These are phyloP conservation scores for Cladosporium sp. DNA, from an alignment of 2,329 filamentous ascomycete genomes.

Conservation along the genomic window DNA sequence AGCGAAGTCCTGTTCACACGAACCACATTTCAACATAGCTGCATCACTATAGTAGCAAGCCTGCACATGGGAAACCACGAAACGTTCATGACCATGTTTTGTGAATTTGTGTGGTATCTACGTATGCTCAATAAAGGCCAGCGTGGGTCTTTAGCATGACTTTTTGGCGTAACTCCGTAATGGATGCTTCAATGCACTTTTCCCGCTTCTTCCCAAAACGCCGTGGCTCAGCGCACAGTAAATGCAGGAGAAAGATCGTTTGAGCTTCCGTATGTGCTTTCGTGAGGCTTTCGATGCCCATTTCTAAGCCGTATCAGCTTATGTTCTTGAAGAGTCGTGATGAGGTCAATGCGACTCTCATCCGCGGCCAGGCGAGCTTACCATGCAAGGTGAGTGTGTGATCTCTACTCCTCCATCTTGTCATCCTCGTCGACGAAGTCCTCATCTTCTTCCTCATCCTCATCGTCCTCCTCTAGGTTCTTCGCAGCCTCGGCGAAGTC, in stretches of 20 bases:
- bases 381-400: not conserved
- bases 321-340: too few relatives aligned
- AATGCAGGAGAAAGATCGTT: conserved; percentile 8
- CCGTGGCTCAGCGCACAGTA: conserved; percentile 8
- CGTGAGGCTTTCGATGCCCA: not conserved
- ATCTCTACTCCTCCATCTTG: conserved; percentile 60
- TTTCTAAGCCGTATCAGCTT: not conserved
- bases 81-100: not conserved
- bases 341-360: not conserved
- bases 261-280: conserved; percentile 6
- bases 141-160: not conserved
- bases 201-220: conserved; percentile 9
- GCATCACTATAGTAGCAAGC: too few relatives aligned
- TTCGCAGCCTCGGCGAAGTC: conserved; percentile 88
- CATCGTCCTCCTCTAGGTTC: conserved; percentile 69
- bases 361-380: not conserved
- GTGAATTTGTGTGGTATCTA: conserved; percentile 6
- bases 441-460: conserved; percentile 76
- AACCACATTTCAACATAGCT: too few relatives aligned
- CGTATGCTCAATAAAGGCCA: conserved; percentile 5
- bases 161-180: conserved; percentile 11
- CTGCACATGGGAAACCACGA: too few relatives aligned
- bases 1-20: too few relatives aligned
- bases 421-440: conserved; percentile 63
- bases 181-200: conserved; percentile 5